A percentile compares a stretch with the other conserved stretches of the same genome.
Evolutionary conservation across 371 early-diverging fungal species (phyloP).

Genomic region (Apophysomyces trapeziformis): DNA sequence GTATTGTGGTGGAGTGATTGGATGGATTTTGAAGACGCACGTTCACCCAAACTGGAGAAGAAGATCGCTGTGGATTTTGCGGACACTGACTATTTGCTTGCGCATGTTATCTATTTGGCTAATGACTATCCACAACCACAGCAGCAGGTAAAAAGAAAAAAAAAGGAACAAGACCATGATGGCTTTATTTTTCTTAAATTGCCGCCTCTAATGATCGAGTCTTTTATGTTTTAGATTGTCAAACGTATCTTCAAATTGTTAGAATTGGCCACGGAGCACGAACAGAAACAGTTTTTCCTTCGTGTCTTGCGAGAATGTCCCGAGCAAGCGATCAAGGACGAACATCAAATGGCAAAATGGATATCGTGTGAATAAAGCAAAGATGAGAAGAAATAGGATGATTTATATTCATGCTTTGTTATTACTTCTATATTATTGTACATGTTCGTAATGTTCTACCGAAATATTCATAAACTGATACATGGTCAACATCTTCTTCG

Average conservation of each 20-base stretch:
- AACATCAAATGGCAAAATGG: slow-evolving; percentile 3
- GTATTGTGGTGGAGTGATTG: slow-evolving; percentile 11
- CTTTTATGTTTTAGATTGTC: slow-evolving; percentile 23
- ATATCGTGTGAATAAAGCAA: too few species aligned
- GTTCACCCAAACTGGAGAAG: too few species aligned
- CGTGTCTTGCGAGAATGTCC: slow-evolving; percentile 15
- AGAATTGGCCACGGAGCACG: neutral
- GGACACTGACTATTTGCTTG: slow-evolving; percentile 27
- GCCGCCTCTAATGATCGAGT: neutral
- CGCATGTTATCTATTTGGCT: slow-evolving; percentile 13
- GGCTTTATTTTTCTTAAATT: neutral
- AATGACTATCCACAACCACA: slow-evolving; percentile 21
- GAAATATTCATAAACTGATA: slow-evolving; percentile 42
- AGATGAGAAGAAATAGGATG: too few species aligned
- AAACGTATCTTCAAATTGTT: slow-evolving; percentile 33
- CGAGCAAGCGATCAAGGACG: slow-evolving; percentile 10
- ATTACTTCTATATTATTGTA: slow-evolving; percentile 29
- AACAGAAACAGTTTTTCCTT: neutral
- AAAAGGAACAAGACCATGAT: neutral
- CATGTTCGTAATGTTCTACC: slow-evolving; percentile 35
- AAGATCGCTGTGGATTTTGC: neutral
- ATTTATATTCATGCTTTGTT: neutral
- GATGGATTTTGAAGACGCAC: neutral
- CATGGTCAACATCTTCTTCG: slow-evolving; percentile 40
- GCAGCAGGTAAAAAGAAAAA: slow-evolving; percentile 33